Evolutionary conservation across 2,329 filamentous ascomycete species (phyloP), one percentile per base, ranked within the genome.

Genomic region (Chaetomium strumarium): DNA sequence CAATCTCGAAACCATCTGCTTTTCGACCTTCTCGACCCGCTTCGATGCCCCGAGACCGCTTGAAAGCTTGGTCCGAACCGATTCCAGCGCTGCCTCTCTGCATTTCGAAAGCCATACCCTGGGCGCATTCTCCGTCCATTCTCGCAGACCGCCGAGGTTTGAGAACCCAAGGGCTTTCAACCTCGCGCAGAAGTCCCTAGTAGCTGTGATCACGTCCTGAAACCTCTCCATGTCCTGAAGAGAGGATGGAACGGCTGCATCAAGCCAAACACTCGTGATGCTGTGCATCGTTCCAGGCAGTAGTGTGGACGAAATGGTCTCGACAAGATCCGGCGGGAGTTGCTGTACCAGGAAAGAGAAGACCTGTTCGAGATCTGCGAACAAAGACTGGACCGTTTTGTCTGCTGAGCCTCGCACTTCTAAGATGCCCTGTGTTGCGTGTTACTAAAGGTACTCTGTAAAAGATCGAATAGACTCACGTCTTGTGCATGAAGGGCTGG

Each of bases 31-130:
- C 67, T 96, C 90, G 1, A 95, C 90, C 42, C 79, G 75, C 60
- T 81, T 86, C 13, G 84, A 77, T 24, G 75, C 70, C 9, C 84
- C 84, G 37, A 92, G 77, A 9, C 86, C 88, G 47, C 73, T 72
- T 3, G 83, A 77, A 2, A 96, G 76, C 42, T 85, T 79, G 17
- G 71, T 78, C 20, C 93, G 82, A 12, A 95, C 83, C 33, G 80
- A 78, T 56, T 91, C 85, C 20, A 99, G 76, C 0, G 89, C 84
- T 33, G 79, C 83, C 63, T 95, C 90, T 62, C 88, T 83, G 59
- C 90, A 86, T 66, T 90, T 92, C 2, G 81, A 81, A 13, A 97
- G 77, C 93, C 93, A 99, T 24, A 90, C 84, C 52, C 83, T 82
- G 0, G 90, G 88, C 1, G 89, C 86, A 56, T 85, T 84, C 38